These are phyloP conservation scores for Darksidea phi DNA, from an alignment of 495 filamentous ascomycete genomes.

Conservation along the genomic window DNA sequence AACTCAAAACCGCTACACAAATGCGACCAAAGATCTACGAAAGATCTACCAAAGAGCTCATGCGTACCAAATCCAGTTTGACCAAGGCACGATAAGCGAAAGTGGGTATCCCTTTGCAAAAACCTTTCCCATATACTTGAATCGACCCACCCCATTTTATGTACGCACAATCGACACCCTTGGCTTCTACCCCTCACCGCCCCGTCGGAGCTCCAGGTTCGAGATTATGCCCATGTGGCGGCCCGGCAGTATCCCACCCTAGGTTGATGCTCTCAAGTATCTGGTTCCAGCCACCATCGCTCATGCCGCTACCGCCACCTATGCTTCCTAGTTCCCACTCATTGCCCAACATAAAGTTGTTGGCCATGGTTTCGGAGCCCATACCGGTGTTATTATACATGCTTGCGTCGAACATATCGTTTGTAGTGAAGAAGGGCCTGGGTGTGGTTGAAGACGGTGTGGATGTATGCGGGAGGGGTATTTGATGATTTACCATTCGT, in stretches of 20 bases:
- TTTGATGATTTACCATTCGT: conserved; percentile 19
- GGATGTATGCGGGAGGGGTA: conserved; percentile 17
- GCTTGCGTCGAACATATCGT: conserved; percentile 4
- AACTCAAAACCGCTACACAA: no score
- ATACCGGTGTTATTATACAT: conserved; percentile 1
- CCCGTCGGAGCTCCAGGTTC: background rate
- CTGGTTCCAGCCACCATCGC: conserved; percentile 29
- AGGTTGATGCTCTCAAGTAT: conserved; percentile 34
- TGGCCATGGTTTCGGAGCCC: background rate
- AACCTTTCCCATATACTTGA: background rate
- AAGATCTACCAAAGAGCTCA: no score
- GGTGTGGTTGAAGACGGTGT: background rate
- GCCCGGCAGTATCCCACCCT: conserved; percentile 28
- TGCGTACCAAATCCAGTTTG: no score
- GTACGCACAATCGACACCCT: background rate
- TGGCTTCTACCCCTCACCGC: background rate
- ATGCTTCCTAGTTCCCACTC: conserved; percentile 30
- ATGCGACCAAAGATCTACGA: no score
- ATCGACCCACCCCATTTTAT: background rate
- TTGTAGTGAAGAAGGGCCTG: conserved; percentile 23
- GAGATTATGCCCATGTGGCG: conserved; percentile 7
- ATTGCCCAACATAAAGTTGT: conserved; percentile 24
- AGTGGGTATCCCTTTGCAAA: conserved; percentile 33
- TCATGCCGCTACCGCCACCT: conserved; percentile 23
- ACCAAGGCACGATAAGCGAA: conserved; percentile 2